A percentile compares a stretch with the other conserved stretches of the same genome.
Conservation (phyloP, 306 rosid species). For the Cucumis melo region DNA sequence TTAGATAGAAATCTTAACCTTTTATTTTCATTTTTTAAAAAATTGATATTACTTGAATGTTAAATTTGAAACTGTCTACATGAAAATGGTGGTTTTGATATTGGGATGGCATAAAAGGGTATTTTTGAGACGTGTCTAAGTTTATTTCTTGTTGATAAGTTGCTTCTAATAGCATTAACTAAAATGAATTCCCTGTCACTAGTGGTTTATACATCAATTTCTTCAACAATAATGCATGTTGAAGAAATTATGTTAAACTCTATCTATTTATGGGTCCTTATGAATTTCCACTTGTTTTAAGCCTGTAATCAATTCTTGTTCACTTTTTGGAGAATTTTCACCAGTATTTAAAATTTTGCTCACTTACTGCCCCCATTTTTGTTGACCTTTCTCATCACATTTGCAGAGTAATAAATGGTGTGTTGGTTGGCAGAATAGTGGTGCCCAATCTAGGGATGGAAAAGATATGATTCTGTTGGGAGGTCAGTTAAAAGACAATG, state of each 20-base stretch:
- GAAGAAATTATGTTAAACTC: not conserved
- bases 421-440: conserved; percentile 15
- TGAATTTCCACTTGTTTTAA: not conserved
- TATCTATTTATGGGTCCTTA: not conserved
- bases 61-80: not conserved
- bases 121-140: not conserved
- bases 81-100: not conserved
- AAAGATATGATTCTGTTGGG: conserved; percentile 12
- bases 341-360: not conserved
- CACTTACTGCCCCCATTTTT: not conserved
- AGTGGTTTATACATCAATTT: not conserved
- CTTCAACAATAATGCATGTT: not conserved
- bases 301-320: not conserved
- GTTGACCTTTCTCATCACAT: not conserved
- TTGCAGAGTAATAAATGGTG: conserved; percentile 10
- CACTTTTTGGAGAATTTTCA: not conserved
- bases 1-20: not conserved
- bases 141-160: not conserved
- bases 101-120: not conserved
- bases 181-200: not conserved
- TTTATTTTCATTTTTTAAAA: not conserved
- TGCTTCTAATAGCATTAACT: not conserved
- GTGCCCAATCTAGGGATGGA: conserved; percentile 13
- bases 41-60: not conserved
- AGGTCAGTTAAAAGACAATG: not conserved